A percentile compares a stretch with the other conserved stretches of the same genome.
Conservation (phyloP, 352 stramenopile species). For the Globisporangium uncinulatum region DNA sequence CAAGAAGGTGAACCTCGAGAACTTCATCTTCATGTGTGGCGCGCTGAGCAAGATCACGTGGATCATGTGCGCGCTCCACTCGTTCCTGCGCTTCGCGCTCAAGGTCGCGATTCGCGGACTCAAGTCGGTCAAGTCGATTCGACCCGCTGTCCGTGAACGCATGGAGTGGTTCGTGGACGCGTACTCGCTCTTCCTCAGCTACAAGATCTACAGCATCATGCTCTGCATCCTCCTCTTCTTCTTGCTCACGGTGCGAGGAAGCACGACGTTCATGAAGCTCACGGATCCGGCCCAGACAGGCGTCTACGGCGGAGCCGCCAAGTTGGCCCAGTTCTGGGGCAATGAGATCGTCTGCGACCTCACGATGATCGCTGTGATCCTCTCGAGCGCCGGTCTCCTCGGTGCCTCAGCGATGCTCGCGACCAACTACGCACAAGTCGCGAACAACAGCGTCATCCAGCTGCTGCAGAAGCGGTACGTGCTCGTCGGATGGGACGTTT, state of each 20-base stretch:
- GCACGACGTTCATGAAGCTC: constrained; percentile 2
- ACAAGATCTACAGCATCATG: too few species aligned
- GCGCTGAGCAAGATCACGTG: constrained; percentile 27
- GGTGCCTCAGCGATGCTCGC: constrained; percentile 19
- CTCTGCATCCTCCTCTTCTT: constrained; percentile 26
- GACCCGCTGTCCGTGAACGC: too few species aligned
- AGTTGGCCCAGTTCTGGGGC: constrained; percentile 28
- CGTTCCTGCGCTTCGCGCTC: constrained; percentile 17
- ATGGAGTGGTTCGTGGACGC: too few species aligned
- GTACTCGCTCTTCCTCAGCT: too few species aligned
- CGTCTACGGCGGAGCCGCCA: too few species aligned
- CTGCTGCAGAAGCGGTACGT: constrained; percentile 22
- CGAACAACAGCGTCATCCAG: constrained; percentile 37
- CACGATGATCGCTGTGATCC: constrained; percentile 22
- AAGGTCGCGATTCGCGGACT: constrained; percentile 25
- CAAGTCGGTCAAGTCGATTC: constrained; percentile 8
- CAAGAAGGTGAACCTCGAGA: too few species aligned
- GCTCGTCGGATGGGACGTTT: constrained; percentile 6
- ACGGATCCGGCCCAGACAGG: too few species aligned
- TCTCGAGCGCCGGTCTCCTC: constrained; percentile 12
- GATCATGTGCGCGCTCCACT: constrained; percentile 49
- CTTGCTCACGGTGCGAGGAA: constrained; percentile 24
- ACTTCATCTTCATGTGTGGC: too few species aligned
- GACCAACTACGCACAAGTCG: constrained; percentile 31
- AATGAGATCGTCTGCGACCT: constrained; percentile 58